phyloP scores from a whole-genome alignment of 2,329 filamentous ascomycete genomes.

The Paraphoma chrysanthemicola region DNA sequence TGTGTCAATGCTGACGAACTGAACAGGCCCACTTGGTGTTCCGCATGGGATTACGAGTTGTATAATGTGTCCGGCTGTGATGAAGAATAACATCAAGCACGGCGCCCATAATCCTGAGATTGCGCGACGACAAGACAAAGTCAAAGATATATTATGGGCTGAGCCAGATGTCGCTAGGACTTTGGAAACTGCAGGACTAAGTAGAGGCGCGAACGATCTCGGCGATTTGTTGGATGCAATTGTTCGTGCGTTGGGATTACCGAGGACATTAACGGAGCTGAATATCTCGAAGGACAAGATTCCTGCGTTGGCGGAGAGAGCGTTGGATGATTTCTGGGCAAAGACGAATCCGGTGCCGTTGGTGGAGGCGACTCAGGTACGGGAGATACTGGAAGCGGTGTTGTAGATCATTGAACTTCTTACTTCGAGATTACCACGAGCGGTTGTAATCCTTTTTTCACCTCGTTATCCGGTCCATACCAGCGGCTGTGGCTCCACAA shows the following conservation, averaged over 20 bases:
- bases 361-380: background rate
- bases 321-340: background rate
- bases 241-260: background rate
- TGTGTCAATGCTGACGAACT: background rate
- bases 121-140: background rate
- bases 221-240: background rate
- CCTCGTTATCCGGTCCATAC: background rate
- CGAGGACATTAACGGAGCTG: background rate
- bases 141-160: background rate
- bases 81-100: background rate
- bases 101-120: background rate
- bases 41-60: background rate
- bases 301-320: background rate
- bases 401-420: background rate
- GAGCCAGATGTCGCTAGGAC: background rate
- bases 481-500: constrained; percentile 12
- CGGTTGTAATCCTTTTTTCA: background rate
- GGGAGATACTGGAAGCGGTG: background rate
- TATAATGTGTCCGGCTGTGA: background rate
- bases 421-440: background rate
- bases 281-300: background rate
- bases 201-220: background rate
- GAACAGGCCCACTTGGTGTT: background rate
- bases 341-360: background rate
- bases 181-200: background rate